Conservation (phyloP, 768 basidiomycete genomes). For the Butyriboletus loyo region DNA sequence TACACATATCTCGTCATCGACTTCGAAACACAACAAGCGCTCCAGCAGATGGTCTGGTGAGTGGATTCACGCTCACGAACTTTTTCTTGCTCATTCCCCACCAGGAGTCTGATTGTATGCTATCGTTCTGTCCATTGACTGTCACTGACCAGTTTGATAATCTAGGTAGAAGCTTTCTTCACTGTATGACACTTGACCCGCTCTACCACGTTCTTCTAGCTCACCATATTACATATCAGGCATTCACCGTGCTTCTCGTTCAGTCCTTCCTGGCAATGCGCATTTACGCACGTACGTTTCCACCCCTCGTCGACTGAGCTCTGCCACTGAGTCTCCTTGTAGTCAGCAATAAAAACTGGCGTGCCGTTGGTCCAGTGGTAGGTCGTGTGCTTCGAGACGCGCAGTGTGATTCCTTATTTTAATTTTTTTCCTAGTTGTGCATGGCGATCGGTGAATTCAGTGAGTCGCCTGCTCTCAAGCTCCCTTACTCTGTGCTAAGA, state of each 20-base stretch:
- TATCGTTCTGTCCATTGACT: neutral
- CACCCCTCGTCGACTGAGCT: neutral
- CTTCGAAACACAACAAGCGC: slow-evolving; percentile 29
- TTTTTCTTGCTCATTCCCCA: neutral
- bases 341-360: slow-evolving; percentile 52
- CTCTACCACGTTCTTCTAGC: neutral
- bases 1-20: slow-evolving; percentile 49
- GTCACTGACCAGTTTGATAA: neutral
- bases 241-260: slow-evolving; percentile 52
- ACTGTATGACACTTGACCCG: slow-evolving; percentile 33
- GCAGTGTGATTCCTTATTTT: neutral
- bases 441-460: slow-evolving; percentile 45
- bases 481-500: slow-evolving; percentile 2
- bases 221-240: slow-evolving; percentile 16
- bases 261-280: slow-evolving; percentile 56
- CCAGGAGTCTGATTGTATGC: slow-evolving; percentile 29
- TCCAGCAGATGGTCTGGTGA: slow-evolving; percentile 45
- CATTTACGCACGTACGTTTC: slow-evolving; percentile 46
- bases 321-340: slow-evolving; percentile 11
- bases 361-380: slow-evolving; percentile 39
- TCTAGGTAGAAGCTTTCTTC: slow-evolving; percentile 53
- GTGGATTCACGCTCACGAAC: slow-evolving; percentile 8
- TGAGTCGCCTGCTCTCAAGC: slow-evolving; percentile 4
- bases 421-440: slow-evolving; percentile 13
- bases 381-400: neutral